Conservation (phyloP, 208 protist species). For the Crithidia expoeki region DNA sequence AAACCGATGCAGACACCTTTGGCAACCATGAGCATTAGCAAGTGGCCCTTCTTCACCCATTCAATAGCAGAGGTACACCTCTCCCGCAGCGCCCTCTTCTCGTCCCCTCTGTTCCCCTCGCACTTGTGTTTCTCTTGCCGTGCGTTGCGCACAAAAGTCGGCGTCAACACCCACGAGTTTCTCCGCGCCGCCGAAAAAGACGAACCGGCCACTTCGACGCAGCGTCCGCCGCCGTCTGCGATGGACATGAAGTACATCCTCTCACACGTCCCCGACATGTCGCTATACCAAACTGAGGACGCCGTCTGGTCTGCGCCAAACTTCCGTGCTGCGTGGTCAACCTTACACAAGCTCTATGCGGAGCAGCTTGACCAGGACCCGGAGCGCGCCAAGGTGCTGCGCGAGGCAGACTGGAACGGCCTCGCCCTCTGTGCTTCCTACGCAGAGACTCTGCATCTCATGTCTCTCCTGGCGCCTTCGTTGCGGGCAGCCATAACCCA, state of each 20-base stretch:
- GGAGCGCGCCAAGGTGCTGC: slow-evolving; percentile 39
- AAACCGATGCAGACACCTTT: too few relatives aligned
- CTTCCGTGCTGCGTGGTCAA: slow-evolving; percentile 62
- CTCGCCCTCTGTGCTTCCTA: slow-evolving; percentile 65
- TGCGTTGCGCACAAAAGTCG: slow-evolving; percentile 11
- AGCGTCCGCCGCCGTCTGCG: slow-evolving; percentile 33
- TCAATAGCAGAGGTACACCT: too few relatives aligned
- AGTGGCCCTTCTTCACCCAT: too few relatives aligned
- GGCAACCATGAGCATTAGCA: too few relatives aligned
- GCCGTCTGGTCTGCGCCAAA: slow-evolving; percentile 57
- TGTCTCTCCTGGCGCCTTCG: slow-evolving; percentile 59
- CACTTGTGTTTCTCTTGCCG: too few relatives aligned
- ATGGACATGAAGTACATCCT: slow-evolving; percentile 40
- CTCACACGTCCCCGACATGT: slow-evolving; percentile 32
- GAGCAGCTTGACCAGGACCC: slow-evolving; percentile 24
- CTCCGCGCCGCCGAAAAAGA: slow-evolving; percentile 25
- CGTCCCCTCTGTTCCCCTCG: neutral
- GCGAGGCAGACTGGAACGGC: slow-evolving; percentile 55
- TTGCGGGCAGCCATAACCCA: slow-evolving; percentile 46
- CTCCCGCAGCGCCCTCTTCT: neutral
- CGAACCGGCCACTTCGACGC: slow-evolving; percentile 20
- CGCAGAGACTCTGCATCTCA: slow-evolving; percentile 68
- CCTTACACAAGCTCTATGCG: slow-evolving; percentile 38
- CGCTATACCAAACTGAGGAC: slow-evolving; percentile 47
- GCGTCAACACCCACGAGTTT: slow-evolving; percentile 18